phyloP scores from a whole-genome alignment of 371 early-diverging fungal genomes.

The Apophysomyces elegans region DNA sequence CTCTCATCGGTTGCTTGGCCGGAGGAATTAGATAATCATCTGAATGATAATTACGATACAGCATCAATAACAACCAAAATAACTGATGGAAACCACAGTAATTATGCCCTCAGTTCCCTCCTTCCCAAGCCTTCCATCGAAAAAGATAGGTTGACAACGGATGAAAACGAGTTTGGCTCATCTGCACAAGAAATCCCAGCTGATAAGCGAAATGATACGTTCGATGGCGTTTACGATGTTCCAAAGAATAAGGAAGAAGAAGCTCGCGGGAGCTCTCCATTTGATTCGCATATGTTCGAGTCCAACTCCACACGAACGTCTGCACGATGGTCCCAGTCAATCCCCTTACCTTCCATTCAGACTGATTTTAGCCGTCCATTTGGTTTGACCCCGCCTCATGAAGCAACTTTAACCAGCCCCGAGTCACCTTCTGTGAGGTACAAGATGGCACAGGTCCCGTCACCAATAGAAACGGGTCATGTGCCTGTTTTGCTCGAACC shows the following conservation, averaged over 20 bases:
- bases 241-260: background rate
- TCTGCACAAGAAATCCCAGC: slow-evolving; percentile 2
- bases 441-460: slow-evolving; percentile 36
- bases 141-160: background rate
- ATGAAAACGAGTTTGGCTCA: background rate
- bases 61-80: slow-evolving; percentile 4
- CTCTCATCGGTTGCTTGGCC: slow-evolving; percentile 13
- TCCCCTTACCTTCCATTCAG: slow-evolving; percentile 22
- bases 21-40: slow-evolving; percentile 10
- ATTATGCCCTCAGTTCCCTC: background rate
- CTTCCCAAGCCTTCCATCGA: background rate
- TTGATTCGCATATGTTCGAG: background rate
- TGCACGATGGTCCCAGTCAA: slow-evolving; percentile 27
- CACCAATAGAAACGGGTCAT: slow-evolving; percentile 35
- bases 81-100: slow-evolving; percentile 6
- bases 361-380: slow-evolving; percentile 19
- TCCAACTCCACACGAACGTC: slow-evolving; percentile 13
- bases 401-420: slow-evolving; percentile 12
- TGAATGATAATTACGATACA: slow-evolving; percentile 11
- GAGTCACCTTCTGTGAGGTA: slow-evolving; percentile 31
- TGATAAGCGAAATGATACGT: background rate
- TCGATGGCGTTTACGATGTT: background rate
- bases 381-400: slow-evolving; percentile 9
- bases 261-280: background rate
- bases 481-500: slow-evolving; percentile 18